Base-by-base conservation (phyloP, 495 filamentous ascomycete genomes). In the Penicillium ucsense region DNA sequence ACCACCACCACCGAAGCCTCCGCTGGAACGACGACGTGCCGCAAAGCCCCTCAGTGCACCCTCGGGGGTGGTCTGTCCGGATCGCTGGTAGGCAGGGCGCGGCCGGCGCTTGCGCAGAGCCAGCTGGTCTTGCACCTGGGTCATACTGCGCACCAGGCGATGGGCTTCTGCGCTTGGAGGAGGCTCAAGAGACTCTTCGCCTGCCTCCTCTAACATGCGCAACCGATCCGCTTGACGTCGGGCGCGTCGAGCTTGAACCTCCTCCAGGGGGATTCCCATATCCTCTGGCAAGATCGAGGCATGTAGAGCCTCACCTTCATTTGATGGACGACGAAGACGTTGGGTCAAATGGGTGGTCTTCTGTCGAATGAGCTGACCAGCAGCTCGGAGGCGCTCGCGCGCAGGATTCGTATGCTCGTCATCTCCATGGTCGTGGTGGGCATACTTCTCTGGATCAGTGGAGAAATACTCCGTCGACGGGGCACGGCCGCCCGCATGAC, bases 131-230 rank as follows among this genome's bases (percentile, higher is more conserved):
- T 64, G 56, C 28, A 41, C 48, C 56, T 59, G 55, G 38, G 65
- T 69, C 50, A 69, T 63, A n/a, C 55, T 63, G 44, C 67, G 70
- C 32, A 73, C 67, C 4, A 70, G 61, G 33, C 68, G 67, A 56
- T 73, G 68, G 4, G 68, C 70, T 48, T 71, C 70, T 0, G 67
- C 58, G 36, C 63, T 66, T 6, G 66, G 55, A 2, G 62, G 47
- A 4, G 62, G 53, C 39, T 61, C 52, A 11, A 40, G 35, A 5
- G 52, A 44, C 9, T 56, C 35, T n/a, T 61, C 54, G 6, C 61
- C 58, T 0, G 29, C 50, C 30, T 20, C 20, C 20, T 63, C 56
- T 31, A 59, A 31, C 5, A 47, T 35, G 3, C 47, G 53, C 9
- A 50, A 20, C 29, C 43, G 42, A 47, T 63, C 56, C 27, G 59